Percentiles rank a stretch among this genome's conserved stretches.
These are phyloP conservation scores for Blastosporella zonata DNA, from an alignment of 1,284 basidiomycete species.

Conservation along the genomic window DNA sequence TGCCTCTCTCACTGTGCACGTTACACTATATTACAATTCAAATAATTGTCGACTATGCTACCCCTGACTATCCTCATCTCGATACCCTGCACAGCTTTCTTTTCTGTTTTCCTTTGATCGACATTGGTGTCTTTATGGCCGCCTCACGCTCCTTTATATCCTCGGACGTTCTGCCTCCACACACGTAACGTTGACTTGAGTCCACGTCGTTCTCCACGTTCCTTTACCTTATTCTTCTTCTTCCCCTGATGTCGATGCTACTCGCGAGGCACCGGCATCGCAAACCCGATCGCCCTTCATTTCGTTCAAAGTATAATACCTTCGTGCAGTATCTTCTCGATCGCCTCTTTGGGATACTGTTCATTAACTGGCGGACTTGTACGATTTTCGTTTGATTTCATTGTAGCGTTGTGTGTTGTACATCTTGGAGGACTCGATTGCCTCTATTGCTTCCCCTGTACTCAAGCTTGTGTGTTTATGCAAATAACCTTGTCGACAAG, in stretches of 20 bases:
- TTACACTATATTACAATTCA: slow-evolving; percentile 12
- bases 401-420: slow-evolving; percentile 5
- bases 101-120: slow-evolving; percentile 2
- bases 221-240: slow-evolving; percentile 14
- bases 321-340: slow-evolving; percentile 6
- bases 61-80: slow-evolving; percentile 8
- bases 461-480: background rate
- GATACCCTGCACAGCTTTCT: slow-evolving; percentile 11
- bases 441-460: background rate
- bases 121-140: slow-evolving; percentile 3
- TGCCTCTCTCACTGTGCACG: slow-evolving; percentile 17
- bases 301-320: slow-evolving; percentile 13
- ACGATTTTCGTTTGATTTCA: background rate
- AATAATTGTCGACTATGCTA: slow-evolving; percentile 17
- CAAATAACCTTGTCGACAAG: background rate
- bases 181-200: slow-evolving; percentile 19
- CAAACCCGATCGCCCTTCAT: slow-evolving; percentile 11
- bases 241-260: slow-evolving; percentile 11
- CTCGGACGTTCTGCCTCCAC: slow-evolving; percentile 14
- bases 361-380: slow-evolving; percentile 7
- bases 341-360: slow-evolving; percentile 5
- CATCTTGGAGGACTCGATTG: background rate
- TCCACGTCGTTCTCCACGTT: slow-evolving; percentile 15
- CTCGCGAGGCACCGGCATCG: slow-evolving; percentile 6
- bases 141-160: slow-evolving; percentile 18